Evolutionary conservation across 2,329 filamentous ascomycete species (phyloP).

Genomic region (Talaromyces piceae): DNA sequence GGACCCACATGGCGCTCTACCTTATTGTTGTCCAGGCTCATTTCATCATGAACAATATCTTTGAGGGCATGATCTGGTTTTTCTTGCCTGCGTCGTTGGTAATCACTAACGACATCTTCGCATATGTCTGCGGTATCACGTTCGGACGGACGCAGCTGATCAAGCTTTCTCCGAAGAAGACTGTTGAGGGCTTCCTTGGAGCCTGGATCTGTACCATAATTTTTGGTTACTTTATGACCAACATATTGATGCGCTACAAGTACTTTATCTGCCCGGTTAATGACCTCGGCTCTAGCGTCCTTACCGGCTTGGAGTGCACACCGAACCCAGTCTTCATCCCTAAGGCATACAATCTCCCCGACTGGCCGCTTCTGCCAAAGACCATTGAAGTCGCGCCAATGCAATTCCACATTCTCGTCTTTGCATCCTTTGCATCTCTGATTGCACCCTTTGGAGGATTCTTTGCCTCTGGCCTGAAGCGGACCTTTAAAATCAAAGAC

Average conservation of each 20-base stretch:
- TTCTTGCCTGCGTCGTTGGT: constrained; percentile 91
- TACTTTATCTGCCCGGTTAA: constrained; percentile 99
- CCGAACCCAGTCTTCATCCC: constrained; percentile 87
- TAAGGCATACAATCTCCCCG: constrained; percentile 64
- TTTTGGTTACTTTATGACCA: constrained; percentile 74
- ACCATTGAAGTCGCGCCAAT: constrained; percentile 76
- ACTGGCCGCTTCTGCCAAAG: constrained; percentile 63
- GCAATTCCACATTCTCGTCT: constrained; percentile 83
- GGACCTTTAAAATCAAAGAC: constrained; percentile 99
- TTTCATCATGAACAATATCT: constrained; percentile 99
- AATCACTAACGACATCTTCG: constrained; percentile 98
- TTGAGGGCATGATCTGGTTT: constrained; percentile 99
- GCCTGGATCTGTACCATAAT: constrained; percentile 93
- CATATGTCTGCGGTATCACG: constrained; percentile 94
- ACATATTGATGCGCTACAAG: constrained; percentile 78
- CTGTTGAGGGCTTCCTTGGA: constrained; percentile 90
- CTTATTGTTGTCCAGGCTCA: constrained; percentile 96
- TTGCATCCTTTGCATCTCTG: constrained; percentile 89
- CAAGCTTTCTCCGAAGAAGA: constrained; percentile 98
- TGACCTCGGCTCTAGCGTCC: constrained; percentile 87
- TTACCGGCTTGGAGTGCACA: constrained; percentile 81
- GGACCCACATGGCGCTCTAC: constrained; percentile 99
- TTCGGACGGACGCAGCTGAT: constrained; percentile 96
- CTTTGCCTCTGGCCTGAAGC: constrained; percentile 95
- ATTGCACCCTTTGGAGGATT: constrained; percentile 98